Evolutionary conservation across 2,329 filamentous ascomycete species (phyloP).

Genomic region (Hypoxylon sp.): DNA sequence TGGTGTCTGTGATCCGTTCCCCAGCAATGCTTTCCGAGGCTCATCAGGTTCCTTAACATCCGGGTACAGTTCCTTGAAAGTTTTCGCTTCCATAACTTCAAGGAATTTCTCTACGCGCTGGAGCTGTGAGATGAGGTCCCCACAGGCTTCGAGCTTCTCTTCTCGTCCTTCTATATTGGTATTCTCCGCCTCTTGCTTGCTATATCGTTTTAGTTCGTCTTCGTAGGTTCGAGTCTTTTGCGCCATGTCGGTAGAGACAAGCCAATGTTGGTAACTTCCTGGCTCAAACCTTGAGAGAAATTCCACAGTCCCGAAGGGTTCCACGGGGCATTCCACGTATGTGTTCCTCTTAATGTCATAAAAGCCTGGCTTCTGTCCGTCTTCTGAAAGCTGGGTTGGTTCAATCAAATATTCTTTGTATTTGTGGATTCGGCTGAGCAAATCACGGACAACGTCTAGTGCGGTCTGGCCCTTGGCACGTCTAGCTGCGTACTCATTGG

Average conservation of each 20-base stretch:
- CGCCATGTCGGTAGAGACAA: conserved; percentile 53
- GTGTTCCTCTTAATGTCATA: conserved; percentile 30
- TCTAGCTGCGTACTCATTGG: conserved; percentile 44
- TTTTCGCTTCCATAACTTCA: conserved; percentile 68
- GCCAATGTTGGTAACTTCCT: conserved; percentile 69
- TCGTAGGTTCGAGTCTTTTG: conserved; percentile 47
- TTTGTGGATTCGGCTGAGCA: conserved; percentile 58
- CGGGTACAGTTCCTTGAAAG: conserved; percentile 71
- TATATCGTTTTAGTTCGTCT: conserved; percentile 46
- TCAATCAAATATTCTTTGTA: conserved; percentile 51
- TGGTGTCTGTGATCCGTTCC: conserved; percentile 41
- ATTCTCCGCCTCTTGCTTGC: conserved; percentile 48
- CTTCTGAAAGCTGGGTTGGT: conserved; percentile 18
- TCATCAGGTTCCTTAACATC: conserved; percentile 49
- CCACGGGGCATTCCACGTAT: conserved; percentile 45
- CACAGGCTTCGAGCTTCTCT: conserved; percentile 66
- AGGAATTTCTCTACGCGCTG: conserved; percentile 64
- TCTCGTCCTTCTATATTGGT: conserved; percentile 43
- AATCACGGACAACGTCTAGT: conserved; percentile 67
- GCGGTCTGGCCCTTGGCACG: conserved; percentile 57
- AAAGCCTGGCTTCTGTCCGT: conserved; percentile 30
- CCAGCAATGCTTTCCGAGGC: background rate
- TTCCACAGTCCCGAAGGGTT: conserved; percentile 53
- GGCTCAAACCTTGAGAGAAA: conserved; percentile 61
- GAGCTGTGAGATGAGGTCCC: conserved; percentile 59